These are phyloP conservation scores for Rhypophila decipiens DNA, from an alignment of 495 filamentous ascomycete species.

Conservation along the genomic window DNA sequence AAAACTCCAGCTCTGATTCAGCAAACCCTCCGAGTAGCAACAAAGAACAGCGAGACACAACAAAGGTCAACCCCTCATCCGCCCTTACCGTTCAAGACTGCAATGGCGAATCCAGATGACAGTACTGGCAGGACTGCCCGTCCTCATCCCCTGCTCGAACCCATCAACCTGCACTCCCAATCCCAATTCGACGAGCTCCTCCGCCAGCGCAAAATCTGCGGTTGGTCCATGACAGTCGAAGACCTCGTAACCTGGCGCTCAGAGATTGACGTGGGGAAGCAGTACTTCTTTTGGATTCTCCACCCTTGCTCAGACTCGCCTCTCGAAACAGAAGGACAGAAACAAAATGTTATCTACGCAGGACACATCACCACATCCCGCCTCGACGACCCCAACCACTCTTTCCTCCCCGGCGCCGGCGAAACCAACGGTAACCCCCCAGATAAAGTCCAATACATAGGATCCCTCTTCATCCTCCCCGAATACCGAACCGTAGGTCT, in stretches of 20 bases:
- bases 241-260: not conserved
- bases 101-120: too few species aligned
- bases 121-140: too few species aligned
- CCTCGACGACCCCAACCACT: not conserved
- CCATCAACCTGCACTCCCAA: not conserved
- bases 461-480: not conserved
- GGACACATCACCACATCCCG: slow-evolving; percentile 1
- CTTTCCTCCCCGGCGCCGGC: not conserved
- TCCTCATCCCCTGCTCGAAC: too few species aligned
- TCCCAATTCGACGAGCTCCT: slow-evolving; percentile 5
- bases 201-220: slow-evolving; percentile 4
- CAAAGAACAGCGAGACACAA: too few species aligned
- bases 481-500: not conserved
- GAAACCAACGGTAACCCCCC: not conserved
- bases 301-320: not conserved
- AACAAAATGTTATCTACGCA: too few species aligned
- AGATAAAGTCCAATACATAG: not conserved
- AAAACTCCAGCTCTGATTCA: too few species aligned
- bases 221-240: not conserved
- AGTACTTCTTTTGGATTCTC: slow-evolving; percentile 7
- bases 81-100: too few species aligned
- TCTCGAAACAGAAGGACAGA: too few species aligned
- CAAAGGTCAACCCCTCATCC: too few species aligned
- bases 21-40: too few species aligned
- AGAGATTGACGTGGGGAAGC: slow-evolving; percentile 1